These are phyloP conservation scores for Phragmites australis DNA, from an alignment of 176 grass and related monocot species.

Conservation along the genomic window DNA sequence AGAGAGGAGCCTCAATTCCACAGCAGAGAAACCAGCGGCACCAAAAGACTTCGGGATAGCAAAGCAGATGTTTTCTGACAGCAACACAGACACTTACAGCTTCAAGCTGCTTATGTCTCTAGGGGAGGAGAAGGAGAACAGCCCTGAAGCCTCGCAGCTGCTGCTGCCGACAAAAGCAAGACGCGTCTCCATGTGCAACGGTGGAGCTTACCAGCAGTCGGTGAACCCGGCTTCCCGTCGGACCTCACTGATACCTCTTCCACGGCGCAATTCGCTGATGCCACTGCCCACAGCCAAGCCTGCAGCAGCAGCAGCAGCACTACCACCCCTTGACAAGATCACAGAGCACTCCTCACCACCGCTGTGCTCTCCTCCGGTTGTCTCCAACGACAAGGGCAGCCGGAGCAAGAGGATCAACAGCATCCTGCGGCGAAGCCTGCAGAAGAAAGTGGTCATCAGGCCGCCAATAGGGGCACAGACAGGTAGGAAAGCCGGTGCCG, in stretches of 20 bases:
- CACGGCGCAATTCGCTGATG: slow-evolving; percentile 45
- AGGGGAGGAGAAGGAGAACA: slow-evolving; percentile 82
- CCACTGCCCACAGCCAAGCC: slow-evolving; percentile 48
- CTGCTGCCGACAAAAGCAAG: slow-evolving; percentile 33
- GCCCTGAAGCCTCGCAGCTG: slow-evolving; percentile 41
- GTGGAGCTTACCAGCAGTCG: slow-evolving; percentile 30
- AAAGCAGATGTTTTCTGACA: slow-evolving; percentile 52
- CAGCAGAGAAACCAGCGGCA: slow-evolving; percentile 38
- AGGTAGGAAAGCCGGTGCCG: slow-evolving; percentile 27
- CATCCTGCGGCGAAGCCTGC: slow-evolving; percentile 85
- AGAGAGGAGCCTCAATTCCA: slow-evolving; percentile 49
- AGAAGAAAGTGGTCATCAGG: slow-evolving; percentile 94
- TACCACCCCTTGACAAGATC: slow-evolving; percentile 31
- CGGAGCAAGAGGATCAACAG: slow-evolving; percentile 64
- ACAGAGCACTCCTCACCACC: slow-evolving; percentile 35
- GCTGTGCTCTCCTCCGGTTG: slow-evolving; percentile 19
- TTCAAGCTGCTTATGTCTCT: slow-evolving; percentile 59
- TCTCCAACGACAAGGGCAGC: slow-evolving; percentile 41
- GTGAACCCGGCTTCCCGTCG: slow-evolving; percentile 33
- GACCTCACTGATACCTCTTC: slow-evolving; percentile 47
- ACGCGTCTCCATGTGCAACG: slow-evolving; percentile 54
- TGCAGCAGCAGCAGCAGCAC: background rate
- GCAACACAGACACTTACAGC: slow-evolving; percentile 50
- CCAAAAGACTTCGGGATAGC: slow-evolving; percentile 33
- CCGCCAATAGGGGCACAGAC: slow-evolving; percentile 40